phyloP scores from a whole-genome alignment of 345 rosid genomes.

The Eucalyptus regnans region DNA sequence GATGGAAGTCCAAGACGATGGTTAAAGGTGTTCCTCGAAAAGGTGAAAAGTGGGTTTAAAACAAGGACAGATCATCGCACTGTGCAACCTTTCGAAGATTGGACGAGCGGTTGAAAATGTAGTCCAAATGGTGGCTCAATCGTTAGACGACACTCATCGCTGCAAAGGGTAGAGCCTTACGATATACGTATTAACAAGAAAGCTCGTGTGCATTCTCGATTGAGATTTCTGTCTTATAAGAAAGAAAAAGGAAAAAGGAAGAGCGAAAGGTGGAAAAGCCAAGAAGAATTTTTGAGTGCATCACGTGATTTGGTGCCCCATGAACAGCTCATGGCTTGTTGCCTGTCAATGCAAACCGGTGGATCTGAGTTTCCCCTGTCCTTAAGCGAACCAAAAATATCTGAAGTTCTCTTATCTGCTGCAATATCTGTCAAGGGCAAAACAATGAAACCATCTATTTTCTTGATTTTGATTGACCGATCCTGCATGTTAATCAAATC shows the following conservation, averaged over 20 bases:
- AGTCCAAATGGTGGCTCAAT: neutral
- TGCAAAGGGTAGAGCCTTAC: neutral
- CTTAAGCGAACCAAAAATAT: neutral
- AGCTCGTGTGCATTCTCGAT: neutral
- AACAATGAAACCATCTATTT: neutral
- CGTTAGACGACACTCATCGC: neutral
- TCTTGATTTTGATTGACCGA: neutral
- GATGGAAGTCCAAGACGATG: neutral
- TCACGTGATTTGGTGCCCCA: neutral
- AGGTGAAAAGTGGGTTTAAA: neutral
- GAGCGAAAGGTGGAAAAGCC: neutral
- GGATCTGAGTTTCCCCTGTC: neutral
- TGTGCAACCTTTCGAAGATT: neutral
- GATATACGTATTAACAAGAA: neutral
- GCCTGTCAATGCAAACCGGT: neutral
- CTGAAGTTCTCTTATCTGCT: neutral
- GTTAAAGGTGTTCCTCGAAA: neutral
- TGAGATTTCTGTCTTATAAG: neutral
- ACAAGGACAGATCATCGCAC: neutral
- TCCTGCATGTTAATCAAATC: neutral
- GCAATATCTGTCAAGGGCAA: neutral
- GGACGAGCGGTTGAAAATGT: neutral
- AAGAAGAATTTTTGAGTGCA: neutral
- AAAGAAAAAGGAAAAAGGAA: neutral
- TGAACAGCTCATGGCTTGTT: neutral